Conservation (phyloP, 805 yeast species). For the Millerozyma miso region DNA sequence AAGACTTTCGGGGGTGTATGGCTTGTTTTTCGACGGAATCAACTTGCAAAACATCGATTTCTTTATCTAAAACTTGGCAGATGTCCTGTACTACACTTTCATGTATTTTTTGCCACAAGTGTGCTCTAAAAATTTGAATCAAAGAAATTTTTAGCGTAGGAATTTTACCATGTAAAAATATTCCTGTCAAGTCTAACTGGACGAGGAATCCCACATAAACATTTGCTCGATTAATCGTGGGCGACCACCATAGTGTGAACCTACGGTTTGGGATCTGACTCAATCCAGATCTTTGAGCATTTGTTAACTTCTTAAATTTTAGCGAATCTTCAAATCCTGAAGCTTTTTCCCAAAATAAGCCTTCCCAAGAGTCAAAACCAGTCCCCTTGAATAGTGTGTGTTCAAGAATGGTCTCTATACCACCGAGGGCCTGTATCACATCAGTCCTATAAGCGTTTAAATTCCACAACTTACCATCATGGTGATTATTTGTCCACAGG, state of each 20-base stretch:
- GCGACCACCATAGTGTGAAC: conserved; percentile 99
- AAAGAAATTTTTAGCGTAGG: conserved; percentile 94
- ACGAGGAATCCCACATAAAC: conserved; percentile 97
- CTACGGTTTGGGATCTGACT: conserved; percentile 97
- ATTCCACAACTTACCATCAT: conserved; percentile 96
- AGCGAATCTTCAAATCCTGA: conserved; percentile 95
- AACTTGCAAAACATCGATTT: conserved; percentile 75
- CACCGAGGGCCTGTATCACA: conserved; percentile 95
- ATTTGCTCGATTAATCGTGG: conserved; percentile 95
- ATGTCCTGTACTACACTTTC: conserved; percentile 91
- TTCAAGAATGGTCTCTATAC: conserved; percentile 91
- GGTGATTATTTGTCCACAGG: conserved; percentile 94
- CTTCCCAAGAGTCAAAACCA: conserved; percentile 98
- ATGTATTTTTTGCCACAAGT: conserved; percentile 98
- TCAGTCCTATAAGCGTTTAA: conserved; percentile 89
- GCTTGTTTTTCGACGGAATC: conserved; percentile 86
- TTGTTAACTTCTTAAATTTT: conserved; percentile 90
- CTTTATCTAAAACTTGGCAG: conserved; percentile 87
- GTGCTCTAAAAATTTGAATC: conserved; percentile 95
- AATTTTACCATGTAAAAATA: conserved; percentile 94
- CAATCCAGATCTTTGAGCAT: conserved; percentile 95
- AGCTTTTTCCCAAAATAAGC: conserved; percentile 96
- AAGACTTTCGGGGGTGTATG: conserved; percentile 95
- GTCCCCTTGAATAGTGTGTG: conserved; percentile 95
- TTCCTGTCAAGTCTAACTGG: conserved; percentile 93